Evolutionary conservation across 192 early-diverging fungal genomes (phyloP).

Genomic region (Rhizophagus clarus): DNA sequence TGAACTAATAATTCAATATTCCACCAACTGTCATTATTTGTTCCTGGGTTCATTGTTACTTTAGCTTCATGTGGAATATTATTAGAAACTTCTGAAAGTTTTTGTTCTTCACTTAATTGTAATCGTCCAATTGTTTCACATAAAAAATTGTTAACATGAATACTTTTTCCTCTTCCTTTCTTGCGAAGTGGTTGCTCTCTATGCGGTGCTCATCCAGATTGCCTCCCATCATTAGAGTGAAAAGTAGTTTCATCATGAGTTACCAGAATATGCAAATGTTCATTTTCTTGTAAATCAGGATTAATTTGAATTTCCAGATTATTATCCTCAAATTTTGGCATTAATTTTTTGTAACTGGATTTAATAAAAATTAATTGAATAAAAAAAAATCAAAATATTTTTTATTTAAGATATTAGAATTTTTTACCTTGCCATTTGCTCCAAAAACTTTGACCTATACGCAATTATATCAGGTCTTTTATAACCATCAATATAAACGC

Average conservation of each 20-base stretch:
- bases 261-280: conserved; percentile 12
- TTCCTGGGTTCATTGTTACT: conserved; percentile 16
- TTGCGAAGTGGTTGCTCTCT: neutral
- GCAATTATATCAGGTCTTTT: conserved; percentile 33
- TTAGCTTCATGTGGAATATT: neutral
- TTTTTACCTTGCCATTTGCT: neutral
- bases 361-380: no score
- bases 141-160: neutral
- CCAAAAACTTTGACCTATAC: conserved; percentile 20
- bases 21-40: conserved; percentile 18
- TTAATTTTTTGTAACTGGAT: neutral
- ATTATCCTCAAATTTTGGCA: neutral
- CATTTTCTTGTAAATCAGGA: neutral
- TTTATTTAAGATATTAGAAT: no score
- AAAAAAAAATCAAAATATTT: no score
- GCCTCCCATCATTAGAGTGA: conserved; percentile 24
- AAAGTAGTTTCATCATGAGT: conserved; percentile 33
- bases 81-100: no score
- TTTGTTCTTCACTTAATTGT: neutral
- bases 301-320: neutral
- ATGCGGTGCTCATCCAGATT: neutral
- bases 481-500: conserved; percentile 29
- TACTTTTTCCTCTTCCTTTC: neutral
- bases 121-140: conserved; percentile 16
- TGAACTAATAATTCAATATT: conserved; percentile 8